phyloP scores from a whole-genome alignment of 2,329 filamentous ascomycete species.

The Cladosporium sp. region DNA sequence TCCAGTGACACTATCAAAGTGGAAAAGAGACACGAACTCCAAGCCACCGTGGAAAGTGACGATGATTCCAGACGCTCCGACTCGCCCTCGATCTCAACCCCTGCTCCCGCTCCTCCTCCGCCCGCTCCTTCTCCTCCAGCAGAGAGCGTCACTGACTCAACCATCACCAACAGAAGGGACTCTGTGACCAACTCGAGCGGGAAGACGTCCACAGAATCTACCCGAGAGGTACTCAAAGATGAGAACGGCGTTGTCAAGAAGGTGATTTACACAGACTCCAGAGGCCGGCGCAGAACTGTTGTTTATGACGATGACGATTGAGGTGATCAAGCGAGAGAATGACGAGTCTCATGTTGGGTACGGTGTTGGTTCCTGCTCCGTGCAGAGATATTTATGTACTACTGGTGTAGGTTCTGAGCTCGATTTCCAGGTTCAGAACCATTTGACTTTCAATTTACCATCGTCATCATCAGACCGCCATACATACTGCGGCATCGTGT shows the following conservation, averaged over 20 bases:
- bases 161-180: neutral
- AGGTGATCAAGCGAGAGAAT: neutral
- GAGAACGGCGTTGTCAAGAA: neutral
- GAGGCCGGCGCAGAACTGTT: constrained; percentile 10
- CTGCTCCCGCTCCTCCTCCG: neutral
- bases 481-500: neutral
- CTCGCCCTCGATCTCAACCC: neutral
- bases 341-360: neutral
- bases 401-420: neutral
- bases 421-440: no score
- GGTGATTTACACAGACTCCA: constrained; percentile 11
- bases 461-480: neutral
- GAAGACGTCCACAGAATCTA: neutral
- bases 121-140: neutral
- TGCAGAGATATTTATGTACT: neutral
- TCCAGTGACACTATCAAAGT: neutral
- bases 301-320: constrained; percentile 14
- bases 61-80: neutral
- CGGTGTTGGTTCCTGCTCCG: neutral
- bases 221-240: neutral
- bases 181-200: constrained; percentile 2
- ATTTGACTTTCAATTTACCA: neutral
- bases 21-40: neutral
- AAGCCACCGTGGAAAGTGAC: neutral
- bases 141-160: neutral